A percentile compares a stretch with the other conserved stretches of the same genome.
Evolutionary conservation across 2,329 filamentous ascomycete genomes (phyloP).

Genomic region (Ophiostoma sp.): DNA sequence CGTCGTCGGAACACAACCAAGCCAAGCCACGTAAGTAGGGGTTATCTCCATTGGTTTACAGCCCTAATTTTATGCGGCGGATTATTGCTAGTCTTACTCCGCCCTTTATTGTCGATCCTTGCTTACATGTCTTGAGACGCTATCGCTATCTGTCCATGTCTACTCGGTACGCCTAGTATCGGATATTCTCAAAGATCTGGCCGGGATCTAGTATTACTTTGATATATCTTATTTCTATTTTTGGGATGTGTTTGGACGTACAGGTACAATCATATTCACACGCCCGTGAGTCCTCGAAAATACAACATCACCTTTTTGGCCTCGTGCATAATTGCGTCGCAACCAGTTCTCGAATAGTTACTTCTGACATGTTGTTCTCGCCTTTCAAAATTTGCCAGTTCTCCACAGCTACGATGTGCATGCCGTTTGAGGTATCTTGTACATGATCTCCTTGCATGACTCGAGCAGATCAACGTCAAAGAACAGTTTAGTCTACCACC

Average conservation of each 20-base stretch:
- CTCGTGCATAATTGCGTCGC: background rate
- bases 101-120: background rate
- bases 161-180: too few species aligned
- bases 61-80: background rate
- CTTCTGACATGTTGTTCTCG: background rate
- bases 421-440: background rate
- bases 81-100: background rate
- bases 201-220: background rate
- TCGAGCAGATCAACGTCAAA: background rate
- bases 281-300: background rate
- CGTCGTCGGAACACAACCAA: background rate
- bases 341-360: background rate
- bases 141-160: background rate
- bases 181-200: background rate
- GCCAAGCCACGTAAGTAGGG: background rate
- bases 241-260: background rate
- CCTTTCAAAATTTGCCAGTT: background rate
- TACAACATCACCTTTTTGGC: background rate
- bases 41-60: background rate
- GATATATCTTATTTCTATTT: background rate
- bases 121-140: background rate
- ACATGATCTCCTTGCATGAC: background rate
- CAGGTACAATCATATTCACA: background rate
- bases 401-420: background rate
- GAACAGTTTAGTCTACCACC: background rate